Percentiles rank a stretch among this genome's conserved stretches.
Conservation (phyloP, 2,329 filamentous ascomycete species). For the Colletotrichum euphorbiae region DNA sequence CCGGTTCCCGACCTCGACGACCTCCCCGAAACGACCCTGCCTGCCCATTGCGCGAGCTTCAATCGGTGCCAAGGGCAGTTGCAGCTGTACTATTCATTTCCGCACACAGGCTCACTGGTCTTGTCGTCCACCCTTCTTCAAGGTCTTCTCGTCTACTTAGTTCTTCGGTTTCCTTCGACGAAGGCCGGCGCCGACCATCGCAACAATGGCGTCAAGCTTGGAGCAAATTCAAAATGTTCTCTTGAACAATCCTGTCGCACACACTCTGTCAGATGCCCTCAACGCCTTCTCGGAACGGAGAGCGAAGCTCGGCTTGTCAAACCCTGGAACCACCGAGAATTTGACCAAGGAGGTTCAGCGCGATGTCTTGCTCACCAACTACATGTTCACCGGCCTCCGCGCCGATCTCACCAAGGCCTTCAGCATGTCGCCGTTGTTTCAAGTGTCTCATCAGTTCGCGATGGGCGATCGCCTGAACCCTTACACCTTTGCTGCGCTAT, state of each 20-base stretch:
- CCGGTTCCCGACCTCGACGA: slow-evolving; percentile 34
- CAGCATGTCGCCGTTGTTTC: slow-evolving; percentile 92
- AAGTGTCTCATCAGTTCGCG: slow-evolving; percentile 96
- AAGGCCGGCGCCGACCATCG: slow-evolving; percentile 44
- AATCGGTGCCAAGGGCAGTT: slow-evolving; percentile 27
- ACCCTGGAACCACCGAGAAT: slow-evolving; percentile 92
- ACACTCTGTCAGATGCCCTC: slow-evolving; percentile 80
- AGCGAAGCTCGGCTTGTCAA: slow-evolving; percentile 87
- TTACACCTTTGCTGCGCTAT: slow-evolving; percentile 94
- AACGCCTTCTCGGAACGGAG: slow-evolving; percentile 85
- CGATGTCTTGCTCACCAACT: slow-evolving; percentile 95
- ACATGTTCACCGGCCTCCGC: slow-evolving; percentile 95
- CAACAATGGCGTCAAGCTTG: slow-evolving; percentile 62
- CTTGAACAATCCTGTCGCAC: slow-evolving; percentile 78
- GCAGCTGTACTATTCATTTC: slow-evolving; percentile 20
- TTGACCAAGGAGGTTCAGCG: slow-evolving; percentile 93
- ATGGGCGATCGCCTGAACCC: slow-evolving; percentile 94
- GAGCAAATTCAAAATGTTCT: slow-evolving; percentile 69
- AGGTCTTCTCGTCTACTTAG: slow-evolving; percentile 40
- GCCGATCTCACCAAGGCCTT: slow-evolving; percentile 98
- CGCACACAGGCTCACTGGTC: slow-evolving; percentile 1
- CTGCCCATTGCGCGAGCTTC: slow-evolving; percentile 36
- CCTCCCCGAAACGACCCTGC: slow-evolving; percentile 27
- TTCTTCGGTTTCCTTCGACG: slow-evolving; percentile 45
- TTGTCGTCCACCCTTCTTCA: slow-evolving; percentile 41